Percentiles rank a stretch among this genome's conserved stretches.
phyloP scores from a whole-genome alignment of 495 filamentous ascomycete genomes.

The Emericellopsis terricola region DNA sequence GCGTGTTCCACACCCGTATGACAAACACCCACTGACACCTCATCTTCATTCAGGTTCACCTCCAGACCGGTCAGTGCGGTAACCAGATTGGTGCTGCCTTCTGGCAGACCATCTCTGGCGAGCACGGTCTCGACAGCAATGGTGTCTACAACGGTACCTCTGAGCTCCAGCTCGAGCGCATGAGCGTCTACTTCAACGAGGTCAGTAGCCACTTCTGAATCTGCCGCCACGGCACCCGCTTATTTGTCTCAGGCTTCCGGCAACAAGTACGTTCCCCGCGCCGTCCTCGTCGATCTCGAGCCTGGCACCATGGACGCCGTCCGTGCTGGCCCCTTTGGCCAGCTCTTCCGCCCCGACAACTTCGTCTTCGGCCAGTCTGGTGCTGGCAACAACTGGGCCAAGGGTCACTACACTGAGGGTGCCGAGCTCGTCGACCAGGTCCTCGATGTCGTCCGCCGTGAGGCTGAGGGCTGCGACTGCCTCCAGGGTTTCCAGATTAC shows the following conservation, averaged over 20 bases:
- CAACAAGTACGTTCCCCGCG: slow-evolving; percentile 99
- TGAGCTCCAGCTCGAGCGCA: slow-evolving; percentile 97
- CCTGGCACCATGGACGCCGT: slow-evolving; percentile 99
- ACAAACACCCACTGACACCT: no score
- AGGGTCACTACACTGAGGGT: slow-evolving; percentile 99
- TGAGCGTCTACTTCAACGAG: slow-evolving; percentile 99
- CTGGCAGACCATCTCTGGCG: slow-evolving; percentile 96
- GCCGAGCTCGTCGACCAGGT: slow-evolving; percentile 98
- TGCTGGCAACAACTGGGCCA: slow-evolving; percentile 99
- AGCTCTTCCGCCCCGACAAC: slow-evolving; percentile 99
- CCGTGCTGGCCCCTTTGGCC: slow-evolving; percentile 94
- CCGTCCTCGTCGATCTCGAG: slow-evolving; percentile 98
- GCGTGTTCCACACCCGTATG: no score
- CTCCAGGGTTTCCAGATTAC: slow-evolving; percentile 99
- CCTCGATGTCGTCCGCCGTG: slow-evolving; percentile 94
- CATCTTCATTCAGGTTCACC: slow-evolving; percentile 73
- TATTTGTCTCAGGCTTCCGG: slow-evolving; percentile 75
- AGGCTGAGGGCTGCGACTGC: slow-evolving; percentile 98
- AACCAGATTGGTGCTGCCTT: slow-evolving; percentile 99
- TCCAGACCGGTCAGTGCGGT: slow-evolving; percentile 99
- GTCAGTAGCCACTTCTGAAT: slow-evolving; percentile 34
- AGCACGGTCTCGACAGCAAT: slow-evolving; percentile 95
- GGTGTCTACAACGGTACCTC: slow-evolving; percentile 90
- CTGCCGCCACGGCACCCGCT: no score
- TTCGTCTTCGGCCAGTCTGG: slow-evolving; percentile 99